A percentile compares a stretch with the other conserved stretches of the same genome.
phyloP scores from a whole-genome alignment of 2,329 filamentous ascomycete species.

The Myriangium duriaei region DNA sequence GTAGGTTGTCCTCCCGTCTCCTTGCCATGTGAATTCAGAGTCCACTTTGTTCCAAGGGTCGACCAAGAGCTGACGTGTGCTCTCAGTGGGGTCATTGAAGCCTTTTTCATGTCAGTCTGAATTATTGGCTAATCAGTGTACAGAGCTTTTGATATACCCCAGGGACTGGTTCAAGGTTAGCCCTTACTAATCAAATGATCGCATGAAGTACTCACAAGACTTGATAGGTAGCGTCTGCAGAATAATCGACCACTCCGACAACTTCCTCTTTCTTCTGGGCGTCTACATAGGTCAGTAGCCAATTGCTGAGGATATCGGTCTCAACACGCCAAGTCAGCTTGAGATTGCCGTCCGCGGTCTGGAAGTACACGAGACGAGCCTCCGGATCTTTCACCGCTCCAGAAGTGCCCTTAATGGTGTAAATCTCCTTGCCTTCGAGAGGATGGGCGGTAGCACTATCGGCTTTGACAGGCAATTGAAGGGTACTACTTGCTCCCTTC shows the following conservation, averaged over 20 bases:
- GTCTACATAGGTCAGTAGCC: slow-evolving; percentile 48
- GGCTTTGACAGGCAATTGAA: slow-evolving; percentile 31
- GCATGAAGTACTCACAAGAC: slow-evolving; percentile 30
- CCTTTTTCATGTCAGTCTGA: too few species aligned
- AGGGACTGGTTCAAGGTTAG: neutral
- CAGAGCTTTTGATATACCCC: too few species aligned
- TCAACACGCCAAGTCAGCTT: slow-evolving; percentile 46
- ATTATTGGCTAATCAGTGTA: too few species aligned
- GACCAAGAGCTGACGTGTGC: slow-evolving; percentile 29
- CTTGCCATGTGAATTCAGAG: slow-evolving; percentile 44
- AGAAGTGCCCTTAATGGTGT: slow-evolving; percentile 35
- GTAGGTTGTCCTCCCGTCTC: slow-evolving; percentile 36
- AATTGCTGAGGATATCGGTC: slow-evolving; percentile 45
- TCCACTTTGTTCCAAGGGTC: slow-evolving; percentile 38
- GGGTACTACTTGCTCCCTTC: slow-evolving; percentile 26
- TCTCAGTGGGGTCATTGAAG: slow-evolving; percentile 10
- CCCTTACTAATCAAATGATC: too few species aligned
- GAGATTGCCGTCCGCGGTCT: slow-evolving; percentile 35
- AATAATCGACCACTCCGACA: slow-evolving; percentile 45
- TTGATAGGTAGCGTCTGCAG: slow-evolving; percentile 42
- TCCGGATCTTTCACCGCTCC: slow-evolving; percentile 42
- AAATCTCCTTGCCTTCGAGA: slow-evolving; percentile 26
- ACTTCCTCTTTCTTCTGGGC: slow-evolving; percentile 35
- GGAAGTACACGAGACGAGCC: slow-evolving; percentile 44
- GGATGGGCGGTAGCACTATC: slow-evolving; percentile 29